Conservation (phyloP, 176 grass and related monocot species). For the Lolium multiflorum region DNA sequence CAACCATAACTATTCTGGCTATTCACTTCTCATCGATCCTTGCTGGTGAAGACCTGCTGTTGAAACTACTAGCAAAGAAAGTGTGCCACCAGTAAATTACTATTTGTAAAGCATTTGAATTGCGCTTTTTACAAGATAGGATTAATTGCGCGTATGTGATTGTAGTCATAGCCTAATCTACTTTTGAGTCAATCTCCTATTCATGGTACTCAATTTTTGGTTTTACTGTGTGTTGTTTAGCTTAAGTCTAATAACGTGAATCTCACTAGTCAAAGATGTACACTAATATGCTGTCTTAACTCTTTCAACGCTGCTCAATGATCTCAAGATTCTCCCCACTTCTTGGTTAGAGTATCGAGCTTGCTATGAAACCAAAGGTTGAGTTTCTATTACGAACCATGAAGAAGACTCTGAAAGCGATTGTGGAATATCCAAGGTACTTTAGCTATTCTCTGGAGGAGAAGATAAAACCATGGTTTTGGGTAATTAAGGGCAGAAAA, state of each 20-base stretch:
- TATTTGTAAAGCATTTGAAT: constrained; percentile 8
- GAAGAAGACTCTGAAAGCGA: constrained; percentile 66
- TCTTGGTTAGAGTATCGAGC: constrained; percentile 69
- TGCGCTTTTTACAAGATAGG: neutral
- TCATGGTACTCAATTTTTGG: neutral
- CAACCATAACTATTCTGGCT: neutral
- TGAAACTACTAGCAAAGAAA: neutral
- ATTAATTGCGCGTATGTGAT: neutral
- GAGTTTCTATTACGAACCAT: constrained; percentile 72
- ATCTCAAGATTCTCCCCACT: constrained; percentile 79
- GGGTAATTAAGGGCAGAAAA: constrained; percentile 55
- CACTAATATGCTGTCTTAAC: neutral
- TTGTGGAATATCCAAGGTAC: constrained; percentile 78
- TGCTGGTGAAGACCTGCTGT: neutral
- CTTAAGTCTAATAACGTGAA: constrained; percentile 14
- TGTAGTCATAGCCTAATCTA: neutral
- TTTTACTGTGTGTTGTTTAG: neutral
- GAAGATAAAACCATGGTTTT: constrained; percentile 76
- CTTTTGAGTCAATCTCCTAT: neutral
- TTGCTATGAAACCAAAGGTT: constrained; percentile 82
- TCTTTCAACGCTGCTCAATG: constrained; percentile 60
- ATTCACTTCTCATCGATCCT: neutral
- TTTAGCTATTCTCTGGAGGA: constrained; percentile 80
- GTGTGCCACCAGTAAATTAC: neutral
- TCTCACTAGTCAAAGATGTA: constrained; percentile 11